Evolutionary conservation across 2,329 filamentous ascomycete species (phyloP), one percentile per base, ranked within the genome.

Genomic region (Cyclaneusma minus): DNA sequence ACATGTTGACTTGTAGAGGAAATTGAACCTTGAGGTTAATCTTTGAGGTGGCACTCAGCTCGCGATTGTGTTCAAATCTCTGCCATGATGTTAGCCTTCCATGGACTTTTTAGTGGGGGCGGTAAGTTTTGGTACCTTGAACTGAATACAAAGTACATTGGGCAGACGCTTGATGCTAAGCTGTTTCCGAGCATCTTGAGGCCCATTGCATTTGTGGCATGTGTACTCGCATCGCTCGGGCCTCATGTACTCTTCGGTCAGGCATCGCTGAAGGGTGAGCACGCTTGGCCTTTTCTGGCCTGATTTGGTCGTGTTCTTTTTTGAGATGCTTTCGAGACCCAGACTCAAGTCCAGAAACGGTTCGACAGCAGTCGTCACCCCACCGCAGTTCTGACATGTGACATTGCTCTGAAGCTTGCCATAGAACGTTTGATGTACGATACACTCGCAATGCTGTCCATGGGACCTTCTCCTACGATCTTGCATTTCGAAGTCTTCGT

Each of bases 391-490:
- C 44, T 83, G 77, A 51, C 87, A 98, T 11, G 82, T 93, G 20
- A 92, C 87, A 12, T 79, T 87, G 44, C 77, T 89, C 42, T 82
- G 80, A 33, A 91, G 69, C 47, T 91, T 87, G 33, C 89, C 89
- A 48, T 87, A 92, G 44, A 94, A 94, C 1, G 82, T 85, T 45
- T 87, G 80, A 49, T 95, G 89, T 39, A 95, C 78, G 42, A 95
- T 81, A 51, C 87, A 98, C 32, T 75, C 69, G 58, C 89, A 95
- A 38, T 24, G 22, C n/a, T n/a, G n/a, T n/a, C n/a, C n/a, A n/a
- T n/a, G n/a, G n/a, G n/a, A n/a, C n/a, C 16, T 27, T 20, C 11
- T 30, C n/a, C n/a, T n/a, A n/a, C n/a, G n/a, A n/a, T n/a, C n/a
- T n/a, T n/a, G n/a, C n/a, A n/a, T n/a, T n/a, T n/a, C n/a, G n/a